These are phyloP conservation scores for Harringtonia aguacate DNA, from an alignment of 2,329 filamentous ascomycete species.

Conservation along the genomic window DNA sequence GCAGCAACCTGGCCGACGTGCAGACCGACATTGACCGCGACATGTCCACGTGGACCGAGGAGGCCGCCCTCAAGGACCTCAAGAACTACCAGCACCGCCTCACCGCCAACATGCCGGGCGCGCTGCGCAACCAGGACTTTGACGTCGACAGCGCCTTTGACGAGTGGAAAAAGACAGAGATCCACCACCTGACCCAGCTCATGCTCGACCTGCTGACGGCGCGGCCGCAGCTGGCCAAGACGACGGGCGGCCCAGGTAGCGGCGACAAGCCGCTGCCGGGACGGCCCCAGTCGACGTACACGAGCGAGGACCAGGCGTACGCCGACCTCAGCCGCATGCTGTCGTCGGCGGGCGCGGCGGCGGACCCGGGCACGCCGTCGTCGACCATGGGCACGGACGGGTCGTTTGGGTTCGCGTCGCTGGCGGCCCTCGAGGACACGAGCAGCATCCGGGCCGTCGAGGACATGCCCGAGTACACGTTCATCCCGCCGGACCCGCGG, in stretches of 20 bases:
- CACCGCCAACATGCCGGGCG: slow-evolving; percentile 66
- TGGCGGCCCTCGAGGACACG: slow-evolving; percentile 30
- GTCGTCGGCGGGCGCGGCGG: slow-evolving; percentile 28
- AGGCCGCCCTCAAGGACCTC: slow-evolving; percentile 79
- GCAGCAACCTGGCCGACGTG: slow-evolving; percentile 65
- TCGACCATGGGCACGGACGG: slow-evolving; percentile 42
- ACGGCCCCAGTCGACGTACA: slow-evolving; percentile 32
- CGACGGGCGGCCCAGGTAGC: slow-evolving; percentile 43
- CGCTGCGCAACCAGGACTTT: slow-evolving; percentile 77
- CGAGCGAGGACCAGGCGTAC: slow-evolving; percentile 37
- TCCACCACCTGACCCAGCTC: slow-evolving; percentile 79
- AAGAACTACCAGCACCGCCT: slow-evolving; percentile 89
- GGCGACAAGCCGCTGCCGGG: slow-evolving; percentile 47
- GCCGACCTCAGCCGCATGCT: slow-evolving; percentile 42
- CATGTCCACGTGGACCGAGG: slow-evolving; percentile 77
- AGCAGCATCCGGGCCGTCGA: slow-evolving; percentile 43
- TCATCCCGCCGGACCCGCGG: slow-evolving; percentile 77
- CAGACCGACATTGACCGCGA: slow-evolving; percentile 82
- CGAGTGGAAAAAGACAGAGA: slow-evolving; percentile 84
- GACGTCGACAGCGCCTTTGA: slow-evolving; percentile 81
- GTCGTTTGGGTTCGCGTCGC: slow-evolving; percentile 54
- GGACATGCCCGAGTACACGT: slow-evolving; percentile 67
- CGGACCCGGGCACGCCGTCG: slow-evolving; percentile 17
- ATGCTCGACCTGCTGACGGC: slow-evolving; percentile 83
- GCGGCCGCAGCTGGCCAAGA: slow-evolving; percentile 76